phyloP scores from a whole-genome alignment of 208 protist genomes.

The Acanthamoeba triangularis region DNA sequence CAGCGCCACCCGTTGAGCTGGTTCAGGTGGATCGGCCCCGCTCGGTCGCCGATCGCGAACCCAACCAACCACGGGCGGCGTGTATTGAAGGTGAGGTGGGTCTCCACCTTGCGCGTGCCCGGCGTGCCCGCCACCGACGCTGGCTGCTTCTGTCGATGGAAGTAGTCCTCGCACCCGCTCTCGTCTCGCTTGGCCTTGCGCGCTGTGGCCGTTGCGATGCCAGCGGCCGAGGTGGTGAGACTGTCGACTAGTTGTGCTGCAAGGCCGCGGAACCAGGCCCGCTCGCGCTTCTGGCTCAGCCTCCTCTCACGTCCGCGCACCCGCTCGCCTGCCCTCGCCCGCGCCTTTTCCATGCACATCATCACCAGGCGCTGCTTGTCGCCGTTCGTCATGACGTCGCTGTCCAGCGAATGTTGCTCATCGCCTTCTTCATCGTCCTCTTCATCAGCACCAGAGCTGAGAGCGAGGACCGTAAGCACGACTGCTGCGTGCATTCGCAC shows the following conservation, averaged over 20 bases:
- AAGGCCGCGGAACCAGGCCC: neutral
- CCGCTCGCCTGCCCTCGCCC: no score
- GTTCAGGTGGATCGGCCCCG: neutral
- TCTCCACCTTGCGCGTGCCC: neutral
- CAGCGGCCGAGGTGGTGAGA: no score
- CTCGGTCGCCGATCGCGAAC: no score
- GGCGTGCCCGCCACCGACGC: no score
- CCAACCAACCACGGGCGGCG: no score
- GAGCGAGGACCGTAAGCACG: neutral
- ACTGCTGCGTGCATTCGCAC: neutral
- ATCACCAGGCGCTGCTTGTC: neutral
- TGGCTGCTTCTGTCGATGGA: neutral
- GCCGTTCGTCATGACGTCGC: neutral
- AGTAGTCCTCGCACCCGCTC: neutral
- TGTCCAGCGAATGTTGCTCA: neutral
- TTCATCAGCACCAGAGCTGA: neutral
- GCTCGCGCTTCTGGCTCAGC: neutral
- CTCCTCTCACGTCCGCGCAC: neutral
- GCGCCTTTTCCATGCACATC: neutral
- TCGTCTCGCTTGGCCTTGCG: neutral
- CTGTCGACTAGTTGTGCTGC: neutral
- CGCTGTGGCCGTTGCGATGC: neutral
- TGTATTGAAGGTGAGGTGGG: neutral
- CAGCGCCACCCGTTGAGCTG: neutral
- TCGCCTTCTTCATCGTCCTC: neutral